phyloP scores from a whole-genome alignment of 345 rosid species.

The Syzygium oleosum region DNA sequence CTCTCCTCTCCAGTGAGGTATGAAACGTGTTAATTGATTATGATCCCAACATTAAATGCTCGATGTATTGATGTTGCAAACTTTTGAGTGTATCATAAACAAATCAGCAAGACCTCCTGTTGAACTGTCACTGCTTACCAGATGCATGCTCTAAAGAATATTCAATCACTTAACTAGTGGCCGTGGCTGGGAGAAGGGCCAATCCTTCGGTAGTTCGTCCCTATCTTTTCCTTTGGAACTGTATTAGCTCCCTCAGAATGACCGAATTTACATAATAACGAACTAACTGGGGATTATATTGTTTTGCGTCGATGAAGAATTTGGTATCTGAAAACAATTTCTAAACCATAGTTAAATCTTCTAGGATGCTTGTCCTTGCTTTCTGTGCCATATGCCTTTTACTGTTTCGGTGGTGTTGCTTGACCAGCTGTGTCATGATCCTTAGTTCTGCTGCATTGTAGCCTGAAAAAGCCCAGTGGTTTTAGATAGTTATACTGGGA shows the following conservation, averaged over 20 bases:
- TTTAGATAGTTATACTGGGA: not conserved
- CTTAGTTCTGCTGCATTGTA: not conserved
- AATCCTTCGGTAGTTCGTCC: not conserved
- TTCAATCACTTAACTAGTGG: not conserved
- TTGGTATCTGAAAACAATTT: not conserved
- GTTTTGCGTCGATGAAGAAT: not conserved
- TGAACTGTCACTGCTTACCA: not conserved
- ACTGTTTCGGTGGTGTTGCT: not conserved
- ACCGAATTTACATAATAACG: not conserved
- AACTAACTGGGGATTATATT: not conserved
- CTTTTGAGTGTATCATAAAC: not conserved
- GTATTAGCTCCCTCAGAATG: not conserved
- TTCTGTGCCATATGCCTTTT: not conserved
- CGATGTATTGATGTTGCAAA: not conserved
- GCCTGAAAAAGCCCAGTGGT: not conserved
- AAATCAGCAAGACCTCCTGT: not conserved
- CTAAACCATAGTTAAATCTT: not conserved
- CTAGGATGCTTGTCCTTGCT: not conserved
- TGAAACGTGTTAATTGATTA: not conserved
- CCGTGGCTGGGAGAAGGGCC: not conserved
- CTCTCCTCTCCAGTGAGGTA: slow-evolving; percentile 89
- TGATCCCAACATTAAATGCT: not conserved
- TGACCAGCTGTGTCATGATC: not conserved
- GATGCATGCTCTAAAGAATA: not conserved
- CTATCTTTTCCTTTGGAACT: not conserved